These are phyloP conservation scores for Thamnidium elegans DNA, from an alignment of 192 early-diverging fungal genomes.

Conservation along the genomic window DNA sequence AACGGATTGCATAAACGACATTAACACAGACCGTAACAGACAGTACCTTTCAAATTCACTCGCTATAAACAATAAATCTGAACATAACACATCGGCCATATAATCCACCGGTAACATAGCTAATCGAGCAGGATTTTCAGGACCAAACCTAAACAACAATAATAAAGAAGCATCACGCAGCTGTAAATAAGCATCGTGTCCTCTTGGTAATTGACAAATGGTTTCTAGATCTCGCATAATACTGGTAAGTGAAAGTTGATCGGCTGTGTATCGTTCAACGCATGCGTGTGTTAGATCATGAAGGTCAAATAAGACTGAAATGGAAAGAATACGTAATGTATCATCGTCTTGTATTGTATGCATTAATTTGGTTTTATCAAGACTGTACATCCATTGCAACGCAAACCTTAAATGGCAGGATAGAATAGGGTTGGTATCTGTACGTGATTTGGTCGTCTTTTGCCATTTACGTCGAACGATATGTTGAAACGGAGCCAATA, in stretches of 20 bases:
- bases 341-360: constrained; percentile 20
- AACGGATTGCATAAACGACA: constrained; percentile 31
- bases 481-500: constrained; percentile 25
- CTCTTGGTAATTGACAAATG: constrained; percentile 29
- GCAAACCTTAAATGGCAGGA: constrained; percentile 32
- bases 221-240: constrained; percentile 28
- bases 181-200: constrained; percentile 22
- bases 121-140: constrained; percentile 17
- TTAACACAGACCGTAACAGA: constrained; percentile 18
- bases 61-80: constrained; percentile 31
- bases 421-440: constrained; percentile 10
- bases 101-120: constrained; percentile 30
- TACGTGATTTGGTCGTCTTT: background rate
- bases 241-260: constrained; percentile 23
- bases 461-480: constrained; percentile 27
- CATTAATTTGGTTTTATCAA: constrained; percentile 7
- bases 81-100: constrained; percentile 33
- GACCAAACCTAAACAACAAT: constrained; percentile 28
- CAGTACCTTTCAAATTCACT: constrained; percentile 32
- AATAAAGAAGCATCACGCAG: constrained; percentile 31
- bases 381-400: constrained; percentile 26
- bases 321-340: constrained; percentile 21
- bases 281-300: constrained; percentile 22
- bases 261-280: constrained; percentile 19
- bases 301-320: constrained; percentile 29